Conservation (phyloP, 2,329 filamentous ascomycete species). For the Trichoderma atroviride region DNA sequence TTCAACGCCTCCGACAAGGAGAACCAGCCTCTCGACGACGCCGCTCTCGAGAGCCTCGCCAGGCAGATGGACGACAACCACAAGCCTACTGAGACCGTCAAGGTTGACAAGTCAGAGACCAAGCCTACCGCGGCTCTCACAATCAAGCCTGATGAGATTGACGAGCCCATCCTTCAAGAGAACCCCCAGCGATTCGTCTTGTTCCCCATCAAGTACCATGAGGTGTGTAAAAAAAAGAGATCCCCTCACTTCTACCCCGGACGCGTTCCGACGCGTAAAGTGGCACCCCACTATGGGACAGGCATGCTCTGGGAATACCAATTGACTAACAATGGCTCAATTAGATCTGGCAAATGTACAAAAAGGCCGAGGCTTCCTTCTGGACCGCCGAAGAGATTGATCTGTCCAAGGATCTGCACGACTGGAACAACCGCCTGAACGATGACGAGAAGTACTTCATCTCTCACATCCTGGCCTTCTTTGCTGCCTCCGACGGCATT, state of each 20-base stretch:
- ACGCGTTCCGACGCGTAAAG: slow-evolving; percentile 69
- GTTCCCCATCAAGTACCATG: slow-evolving; percentile 99
- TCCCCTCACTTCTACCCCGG: neutral
- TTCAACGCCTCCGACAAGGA: slow-evolving; percentile 78
- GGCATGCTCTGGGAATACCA: slow-evolving; percentile 14
- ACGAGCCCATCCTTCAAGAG: slow-evolving; percentile 92
- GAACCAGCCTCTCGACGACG: slow-evolving; percentile 63
- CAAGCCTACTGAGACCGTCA: slow-evolving; percentile 56
- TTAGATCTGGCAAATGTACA: slow-evolving; percentile 99
- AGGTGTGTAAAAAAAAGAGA: slow-evolving; percentile 65
- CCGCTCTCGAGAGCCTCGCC: slow-evolving; percentile 54
- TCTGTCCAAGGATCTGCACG: slow-evolving; percentile 96
- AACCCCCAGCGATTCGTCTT: slow-evolving; percentile 96
- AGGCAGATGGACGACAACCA: slow-evolving; percentile 63
- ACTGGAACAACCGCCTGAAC: slow-evolving; percentile 98
- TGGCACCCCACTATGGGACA: slow-evolving; percentile 42
- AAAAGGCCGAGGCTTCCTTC: slow-evolving; percentile 99
- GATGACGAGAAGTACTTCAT: slow-evolving; percentile 98
- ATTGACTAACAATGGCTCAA: slow-evolving; percentile 43
- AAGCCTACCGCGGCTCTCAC: slow-evolving; percentile 46
- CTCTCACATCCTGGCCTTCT: slow-evolving; percentile 98
- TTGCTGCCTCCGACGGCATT: slow-evolving; percentile 97
- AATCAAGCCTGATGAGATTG: slow-evolving; percentile 69
- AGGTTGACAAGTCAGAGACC: slow-evolving; percentile 37
- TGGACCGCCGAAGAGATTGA: slow-evolving; percentile 99